Evolutionary conservation across 345 rosid species (phyloP).

Genomic region (Firmiana major): DNA sequence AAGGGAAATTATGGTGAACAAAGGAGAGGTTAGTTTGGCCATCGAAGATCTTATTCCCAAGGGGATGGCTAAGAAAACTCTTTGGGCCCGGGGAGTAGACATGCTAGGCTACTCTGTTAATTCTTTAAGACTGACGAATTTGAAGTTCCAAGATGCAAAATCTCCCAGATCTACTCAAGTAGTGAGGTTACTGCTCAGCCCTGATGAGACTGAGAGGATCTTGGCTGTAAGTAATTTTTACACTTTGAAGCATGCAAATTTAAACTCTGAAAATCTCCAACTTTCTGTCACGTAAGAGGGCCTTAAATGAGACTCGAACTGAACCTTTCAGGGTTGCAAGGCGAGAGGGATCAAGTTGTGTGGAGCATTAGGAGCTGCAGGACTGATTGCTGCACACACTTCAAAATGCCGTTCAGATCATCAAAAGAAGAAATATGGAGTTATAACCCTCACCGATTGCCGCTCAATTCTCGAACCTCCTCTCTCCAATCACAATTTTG

Average conservation of each 20-base stretch:
- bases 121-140: conserved; percentile 31
- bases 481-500: conserved; percentile 31
- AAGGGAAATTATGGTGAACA: neutral
- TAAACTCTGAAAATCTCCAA: neutral
- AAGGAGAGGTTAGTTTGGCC: conserved; percentile 22
- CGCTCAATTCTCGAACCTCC: conserved; percentile 38
- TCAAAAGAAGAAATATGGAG: conserved; percentile 23
- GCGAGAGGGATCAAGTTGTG: conserved; percentile 29
- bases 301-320: neutral
- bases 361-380: conserved; percentile 26
- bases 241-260: neutral
- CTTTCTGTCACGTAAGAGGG: neutral
- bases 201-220: conserved; percentile 28
- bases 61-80: conserved; percentile 30
- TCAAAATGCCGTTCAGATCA: conserved; percentile 9
- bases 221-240: conserved; percentile 22
- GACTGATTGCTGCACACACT: conserved; percentile 21
- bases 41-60: conserved; percentile 41
- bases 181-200: conserved; percentile 33
- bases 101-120: conserved; percentile 40
- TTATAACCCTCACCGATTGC: conserved; percentile 30
- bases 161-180: conserved; percentile 37
- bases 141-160: conserved; percentile 34
- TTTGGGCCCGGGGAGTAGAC: conserved; percentile 43
- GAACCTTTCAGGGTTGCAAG: conserved; percentile 25